These are phyloP conservation scores for Coemansia sp. DNA, from an alignment of 192 early-diverging fungal genomes.

Conservation along the genomic window DNA sequence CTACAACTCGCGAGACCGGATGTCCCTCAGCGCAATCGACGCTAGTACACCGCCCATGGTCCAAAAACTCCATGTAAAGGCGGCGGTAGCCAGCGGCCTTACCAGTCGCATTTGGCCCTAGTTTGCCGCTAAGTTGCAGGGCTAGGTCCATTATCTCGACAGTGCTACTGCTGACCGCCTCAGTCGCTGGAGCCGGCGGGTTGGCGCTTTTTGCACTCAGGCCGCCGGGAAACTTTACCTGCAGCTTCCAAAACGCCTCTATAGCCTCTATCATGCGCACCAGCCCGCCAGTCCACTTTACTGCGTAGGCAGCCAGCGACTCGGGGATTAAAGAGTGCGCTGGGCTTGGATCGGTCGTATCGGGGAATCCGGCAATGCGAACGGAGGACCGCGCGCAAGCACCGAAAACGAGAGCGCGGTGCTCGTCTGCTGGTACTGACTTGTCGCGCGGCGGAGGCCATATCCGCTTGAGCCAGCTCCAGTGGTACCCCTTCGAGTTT, in stretches of 20 bases:
- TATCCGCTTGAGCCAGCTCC: slow-evolving; percentile 34
- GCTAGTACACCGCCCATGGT: slow-evolving; percentile 10
- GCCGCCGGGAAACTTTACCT: slow-evolving; percentile 28
- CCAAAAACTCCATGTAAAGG: slow-evolving; percentile 14
- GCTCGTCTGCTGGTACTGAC: not conserved
- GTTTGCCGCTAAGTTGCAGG: not conserved
- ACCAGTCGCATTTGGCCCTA: not conserved
- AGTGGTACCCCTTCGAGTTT: slow-evolving; percentile 30
- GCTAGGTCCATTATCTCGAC: slow-evolving; percentile 20
- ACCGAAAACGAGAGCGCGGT: slow-evolving; percentile 29
- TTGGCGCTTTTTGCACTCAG: not conserved
- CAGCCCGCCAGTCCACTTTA: slow-evolving; percentile 10
- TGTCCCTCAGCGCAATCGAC: not conserved
- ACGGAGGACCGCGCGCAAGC: slow-evolving; percentile 40
- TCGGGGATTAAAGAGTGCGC: not conserved
- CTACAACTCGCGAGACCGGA: slow-evolving; percentile 8
- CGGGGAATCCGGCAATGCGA: slow-evolving; percentile 25
- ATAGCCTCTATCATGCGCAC: slow-evolving; percentile 36
- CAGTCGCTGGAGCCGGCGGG: not conserved
- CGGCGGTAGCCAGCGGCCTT: not conserved
- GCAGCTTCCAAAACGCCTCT: slow-evolving; percentile 39
- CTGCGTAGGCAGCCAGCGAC: slow-evolving; percentile 1
- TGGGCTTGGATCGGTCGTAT: not conserved
- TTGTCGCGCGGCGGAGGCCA: not conserved
- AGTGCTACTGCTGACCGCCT: not conserved